Percentiles rank a stretch among this genome's conserved stretches.
Conservation (phyloP, 164 flowering plant species). For the Vitis vinifera region DNA sequence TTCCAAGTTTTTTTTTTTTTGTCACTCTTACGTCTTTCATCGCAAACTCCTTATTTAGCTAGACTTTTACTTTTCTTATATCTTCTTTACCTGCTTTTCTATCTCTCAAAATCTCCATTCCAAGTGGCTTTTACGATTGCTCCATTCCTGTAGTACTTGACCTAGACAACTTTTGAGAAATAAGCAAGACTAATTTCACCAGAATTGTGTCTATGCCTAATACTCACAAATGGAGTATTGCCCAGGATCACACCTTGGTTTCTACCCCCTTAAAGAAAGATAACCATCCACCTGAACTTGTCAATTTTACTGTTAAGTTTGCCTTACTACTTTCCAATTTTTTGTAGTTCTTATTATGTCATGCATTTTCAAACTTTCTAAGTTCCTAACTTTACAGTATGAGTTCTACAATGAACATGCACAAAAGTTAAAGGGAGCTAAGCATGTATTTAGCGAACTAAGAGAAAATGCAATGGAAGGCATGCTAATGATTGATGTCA, state of each 20-base stretch:
- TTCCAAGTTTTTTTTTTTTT: too few relatives aligned
- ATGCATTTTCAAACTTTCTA: neutral
- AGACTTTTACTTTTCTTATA: too few relatives aligned
- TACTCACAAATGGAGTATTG: neutral
- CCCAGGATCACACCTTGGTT: neutral
- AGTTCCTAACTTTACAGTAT: constrained; percentile 3
- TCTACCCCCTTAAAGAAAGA: neutral
- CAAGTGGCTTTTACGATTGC: too few relatives aligned
- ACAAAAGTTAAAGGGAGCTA: constrained; percentile 6
- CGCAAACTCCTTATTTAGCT: too few relatives aligned
- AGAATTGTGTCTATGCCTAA: too few relatives aligned
- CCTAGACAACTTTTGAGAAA: too few relatives aligned
- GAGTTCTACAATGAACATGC: constrained; percentile 6
- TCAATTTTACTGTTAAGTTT: neutral
- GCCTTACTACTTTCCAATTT: neutral
- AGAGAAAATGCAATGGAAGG: constrained; percentile 9
- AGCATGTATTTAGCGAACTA: constrained; percentile 4
- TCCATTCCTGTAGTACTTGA: too few relatives aligned
- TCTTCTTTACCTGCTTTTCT: too few relatives aligned
- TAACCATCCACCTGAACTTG: neutral
- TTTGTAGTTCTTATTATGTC: too few relatives aligned
- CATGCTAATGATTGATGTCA: constrained; percentile 26
- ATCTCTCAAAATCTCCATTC: too few relatives aligned
- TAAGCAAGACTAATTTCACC: too few relatives aligned
- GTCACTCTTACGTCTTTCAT: too few relatives aligned